Conservation (phyloP, 2,329 filamentous ascomycete species). For the Phaeosphaeriaceae sp. region DNA sequence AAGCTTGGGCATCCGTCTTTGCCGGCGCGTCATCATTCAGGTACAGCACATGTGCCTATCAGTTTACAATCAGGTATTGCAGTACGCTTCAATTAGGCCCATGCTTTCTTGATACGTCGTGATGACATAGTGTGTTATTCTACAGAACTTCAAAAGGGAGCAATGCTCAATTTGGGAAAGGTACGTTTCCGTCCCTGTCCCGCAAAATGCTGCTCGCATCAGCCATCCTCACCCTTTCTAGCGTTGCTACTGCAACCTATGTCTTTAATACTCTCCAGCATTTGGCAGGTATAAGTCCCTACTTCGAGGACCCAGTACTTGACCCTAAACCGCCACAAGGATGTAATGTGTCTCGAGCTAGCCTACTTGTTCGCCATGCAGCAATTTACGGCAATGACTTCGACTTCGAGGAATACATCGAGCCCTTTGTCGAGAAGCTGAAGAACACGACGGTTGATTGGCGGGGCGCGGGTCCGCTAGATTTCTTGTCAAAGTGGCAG, state of each 20-base stretch:
- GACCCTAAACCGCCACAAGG: conserved; percentile 57
- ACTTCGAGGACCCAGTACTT: conserved; percentile 57
- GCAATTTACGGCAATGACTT: conserved; percentile 61
- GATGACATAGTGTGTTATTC: conserved; percentile 2
- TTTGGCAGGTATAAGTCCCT: conserved; percentile 58
- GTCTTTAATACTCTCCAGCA: conserved; percentile 57
- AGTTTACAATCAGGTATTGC: not conserved
- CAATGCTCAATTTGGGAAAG: not conserved
- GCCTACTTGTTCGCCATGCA: conserved; percentile 54
- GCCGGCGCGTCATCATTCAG: too few species aligned
- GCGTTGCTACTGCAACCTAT: conserved; percentile 41
- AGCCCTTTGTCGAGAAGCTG: conserved; percentile 62
- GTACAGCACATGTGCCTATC: too few species aligned
- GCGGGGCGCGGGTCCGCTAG: conserved; percentile 61
- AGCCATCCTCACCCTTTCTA: conserved; percentile 31
- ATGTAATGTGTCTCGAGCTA: conserved; percentile 57
- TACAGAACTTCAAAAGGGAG: not conserved
- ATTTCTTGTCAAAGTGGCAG: conserved; percentile 64
- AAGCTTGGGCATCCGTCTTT: too few species aligned
- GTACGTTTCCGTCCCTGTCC: conserved; percentile 14
- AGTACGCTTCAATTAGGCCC: not conserved
- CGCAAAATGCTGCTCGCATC: conserved; percentile 22
- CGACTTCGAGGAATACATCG: conserved; percentile 59
- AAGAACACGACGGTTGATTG: conserved; percentile 65
- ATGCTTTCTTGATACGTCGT: not conserved